Conservation (phyloP, 148 eudicot genomes). For the Diospyros lotus region DNA sequence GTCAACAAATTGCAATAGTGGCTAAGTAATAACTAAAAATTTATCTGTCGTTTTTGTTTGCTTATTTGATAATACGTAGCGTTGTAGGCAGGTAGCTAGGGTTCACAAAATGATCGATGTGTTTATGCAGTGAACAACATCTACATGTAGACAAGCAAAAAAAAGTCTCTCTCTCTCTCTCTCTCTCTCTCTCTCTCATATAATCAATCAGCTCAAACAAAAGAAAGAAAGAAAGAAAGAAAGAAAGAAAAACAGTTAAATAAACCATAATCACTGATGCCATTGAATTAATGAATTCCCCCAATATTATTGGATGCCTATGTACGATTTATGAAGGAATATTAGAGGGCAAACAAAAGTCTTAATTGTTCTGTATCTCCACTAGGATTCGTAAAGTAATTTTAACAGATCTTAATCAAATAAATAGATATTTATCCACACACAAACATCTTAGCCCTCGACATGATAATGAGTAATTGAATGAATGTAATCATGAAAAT, state of each 20-base stretch:
- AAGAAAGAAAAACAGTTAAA: too few species aligned
- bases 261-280: not conserved
- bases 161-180: not conserved
- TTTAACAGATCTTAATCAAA: not conserved
- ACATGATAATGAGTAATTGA: not conserved
- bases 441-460: too few species aligned
- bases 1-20: too few species aligned
- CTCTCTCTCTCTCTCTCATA: not conserved
- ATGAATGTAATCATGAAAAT: not conserved
- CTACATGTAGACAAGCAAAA: not conserved
- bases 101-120: not conserved
- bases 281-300: not conserved
- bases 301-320: not conserved
- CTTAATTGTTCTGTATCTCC: not conserved
- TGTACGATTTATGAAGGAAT: conserved; percentile 24
- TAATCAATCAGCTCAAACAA: not conserved
- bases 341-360: conserved; percentile 17
- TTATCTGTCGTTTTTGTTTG: too few species aligned
- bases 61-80: too few species aligned
- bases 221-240: too few species aligned
- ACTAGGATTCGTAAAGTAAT: not conserved
- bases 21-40: too few species aligned
- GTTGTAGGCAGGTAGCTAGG: too few species aligned
- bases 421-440: not conserved
- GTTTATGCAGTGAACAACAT: not conserved